Conservation (phyloP, 768 basidiomycete species). For the Gelatoporia subvermispora region DNA sequence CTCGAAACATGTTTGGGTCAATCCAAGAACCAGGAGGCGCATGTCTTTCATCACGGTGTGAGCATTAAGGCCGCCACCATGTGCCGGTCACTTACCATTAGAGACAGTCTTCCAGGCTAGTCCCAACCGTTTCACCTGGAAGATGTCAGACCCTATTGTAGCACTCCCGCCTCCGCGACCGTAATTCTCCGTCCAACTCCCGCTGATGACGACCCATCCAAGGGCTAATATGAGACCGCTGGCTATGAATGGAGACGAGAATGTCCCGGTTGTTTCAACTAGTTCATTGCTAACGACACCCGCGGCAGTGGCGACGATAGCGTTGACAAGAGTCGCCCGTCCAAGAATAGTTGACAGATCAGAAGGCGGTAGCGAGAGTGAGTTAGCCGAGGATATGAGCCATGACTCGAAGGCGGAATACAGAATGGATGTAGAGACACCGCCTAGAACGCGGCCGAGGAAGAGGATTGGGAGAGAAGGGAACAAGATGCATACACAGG, state of each 20-base stretch:
- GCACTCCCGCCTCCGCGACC: conserved; percentile 37
- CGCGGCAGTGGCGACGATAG: conserved; percentile 62
- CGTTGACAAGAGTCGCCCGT: conserved; percentile 68
- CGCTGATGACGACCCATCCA: conserved; percentile 51
- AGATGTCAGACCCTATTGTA: conserved; percentile 18
- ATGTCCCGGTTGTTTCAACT: conserved; percentile 47
- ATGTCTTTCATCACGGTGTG: conserved; percentile 38
- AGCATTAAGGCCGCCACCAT: not conserved
- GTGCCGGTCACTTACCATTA: conserved; percentile 31
- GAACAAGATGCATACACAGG: conserved; percentile 57
- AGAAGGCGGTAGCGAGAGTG: conserved; percentile 43
- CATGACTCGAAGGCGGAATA: conserved; percentile 77
- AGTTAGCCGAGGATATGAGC: conserved; percentile 60
- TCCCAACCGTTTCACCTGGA: conserved; percentile 49
- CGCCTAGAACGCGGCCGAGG: conserved; percentile 61
- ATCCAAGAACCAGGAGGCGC: conserved; percentile 55
- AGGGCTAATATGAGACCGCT: conserved; percentile 53
- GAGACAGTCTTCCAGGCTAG: conserved; percentile 56
- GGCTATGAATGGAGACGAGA: conserved; percentile 61
- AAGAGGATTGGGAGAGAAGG: conserved; percentile 56
- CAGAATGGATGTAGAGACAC: conserved; percentile 69
- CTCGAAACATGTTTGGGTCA: conserved; percentile 79
- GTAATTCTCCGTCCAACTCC: conserved; percentile 66
- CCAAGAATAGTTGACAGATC: conserved; percentile 70
- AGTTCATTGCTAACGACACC: conserved; percentile 66